Evolutionary conservation across 1,284 basidiomycete species (phyloP), one percentile per base, ranked within the genome.

Genomic region (Rhodofomes roseus): DNA sequence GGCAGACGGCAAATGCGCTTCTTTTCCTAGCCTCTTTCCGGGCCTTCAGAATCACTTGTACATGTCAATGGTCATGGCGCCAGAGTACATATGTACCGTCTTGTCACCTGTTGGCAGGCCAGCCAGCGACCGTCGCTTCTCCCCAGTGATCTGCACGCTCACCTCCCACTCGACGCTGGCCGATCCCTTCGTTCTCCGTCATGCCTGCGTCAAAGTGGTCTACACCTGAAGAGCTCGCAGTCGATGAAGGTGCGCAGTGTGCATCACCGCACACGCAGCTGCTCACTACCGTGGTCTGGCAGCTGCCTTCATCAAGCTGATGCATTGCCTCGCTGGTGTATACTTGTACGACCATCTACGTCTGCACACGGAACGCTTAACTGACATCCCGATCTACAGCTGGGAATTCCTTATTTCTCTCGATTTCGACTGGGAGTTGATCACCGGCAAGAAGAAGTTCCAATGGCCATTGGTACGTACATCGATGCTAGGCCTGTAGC

Each of bases 391-490:
- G 12, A 52, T 20, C 36, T 39, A 31, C 56, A 74, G 73, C 57
- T 75, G 73, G 73, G 73, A 75, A 59, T 70, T 83, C 74, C 77
- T 81, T 65, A 82, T 81, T n/a, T 87, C 87, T n/a, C 73, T 90
- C 56, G 73, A 80, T 61, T 90, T 89, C 65, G 88, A 90, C 67
- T 89, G 84, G 82, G 75, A 81, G 61, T 86, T 84, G 67, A 63
- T 90, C 65, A 75, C 79, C 5, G 78, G 87, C 39, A 81, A 81
- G 71, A 85, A 81, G 68, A 77, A 70, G 60, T 89, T 89, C 72
- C 76, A 77, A 58, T 76, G 74, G 71, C 75, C 74, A 2, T 63
- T 75, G 65, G 75, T 73, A 8, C 43, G 51, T 53, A 4, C 20
- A 4, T 7, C 50, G 53, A 14, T 60, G 48, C 2, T 22, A 34